phyloP scores from a whole-genome alignment of 805 yeast genomes.

The Sugiyamaella boreocaroliniensis region DNA sequence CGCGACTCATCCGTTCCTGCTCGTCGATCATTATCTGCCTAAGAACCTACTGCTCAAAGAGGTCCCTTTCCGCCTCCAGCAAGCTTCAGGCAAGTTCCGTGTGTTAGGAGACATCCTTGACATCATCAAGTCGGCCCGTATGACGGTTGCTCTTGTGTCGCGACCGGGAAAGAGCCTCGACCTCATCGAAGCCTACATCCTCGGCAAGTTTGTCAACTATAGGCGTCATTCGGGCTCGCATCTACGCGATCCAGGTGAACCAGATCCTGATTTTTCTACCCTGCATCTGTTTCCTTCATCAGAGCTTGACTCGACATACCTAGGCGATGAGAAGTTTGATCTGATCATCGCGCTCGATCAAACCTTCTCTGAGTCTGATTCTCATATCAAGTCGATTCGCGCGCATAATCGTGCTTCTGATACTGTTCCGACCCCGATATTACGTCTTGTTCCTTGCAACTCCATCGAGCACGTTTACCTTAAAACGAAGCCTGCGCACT shows the following conservation, averaged over 20 bases:
- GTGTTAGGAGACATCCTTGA: constrained; percentile 59
- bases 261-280: constrained; percentile 24
- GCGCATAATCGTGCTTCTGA: constrained; percentile 22
- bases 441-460: constrained; percentile 68
- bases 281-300: constrained; percentile 43
- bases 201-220: constrained; percentile 65
- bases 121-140: constrained; percentile 39
- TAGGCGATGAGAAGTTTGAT: constrained; percentile 39
- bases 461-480: constrained; percentile 69
- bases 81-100: constrained; percentile 78
- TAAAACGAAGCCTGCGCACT: constrained; percentile 19
- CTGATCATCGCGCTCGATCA: constrained; percentile 59
- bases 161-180: constrained; percentile 66
- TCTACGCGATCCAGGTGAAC: constrained; percentile 41
- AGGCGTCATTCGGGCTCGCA: constrained; percentile 61
- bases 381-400: constrained; percentile 32
- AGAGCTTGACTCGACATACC: constrained; percentile 23
- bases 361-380: constrained; percentile 41
- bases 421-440: constrained; percentile 45
- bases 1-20: constrained; percentile 80
- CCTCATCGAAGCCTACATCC: constrained; percentile 65
- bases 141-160: constrained; percentile 64
- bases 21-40: constrained; percentile 82
- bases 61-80: constrained; percentile 60
- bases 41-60: constrained; percentile 66